Base-by-base conservation (phyloP, 2,329 filamentous ascomycete species). In the Talaromyces atroroseus region DNA sequence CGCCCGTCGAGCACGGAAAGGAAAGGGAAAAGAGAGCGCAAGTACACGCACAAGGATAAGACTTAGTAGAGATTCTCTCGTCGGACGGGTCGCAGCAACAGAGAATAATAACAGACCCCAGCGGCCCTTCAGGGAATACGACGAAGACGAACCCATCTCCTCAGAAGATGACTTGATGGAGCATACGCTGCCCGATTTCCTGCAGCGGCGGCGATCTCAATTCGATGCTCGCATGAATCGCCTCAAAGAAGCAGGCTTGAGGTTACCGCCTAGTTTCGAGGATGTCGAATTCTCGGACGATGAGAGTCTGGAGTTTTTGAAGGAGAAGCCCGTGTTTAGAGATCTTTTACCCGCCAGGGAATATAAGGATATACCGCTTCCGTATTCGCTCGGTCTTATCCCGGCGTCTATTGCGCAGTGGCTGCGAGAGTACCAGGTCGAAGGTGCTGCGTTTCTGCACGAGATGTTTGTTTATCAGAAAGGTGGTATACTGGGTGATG, bases 371-470 rank as follows among this genome's bases (percentile, higher is more conserved):
- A 86, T 96, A 49, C 77, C 83, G 47, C 78, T 97, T 23, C 81
- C 82, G 14, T 84, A 86, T 62, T 95, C 92, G 0, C 82, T 84
- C 0, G 92, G 92, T 0, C 68, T 91, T 3, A 91, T 99, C 40
- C 94, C 94, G 0, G 91, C 89, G 0, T 83, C 90, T 0, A 90
- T 97, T 54, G 92, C 92, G 0, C 92, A 94, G 60, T 96, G 94
- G 74, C 77, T 99, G 49, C 85, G 94, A 58, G 89, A 92, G 61
- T 99, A 99, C 65, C 94, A 99, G 70, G 79, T 97, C 1, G 82
- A 88, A 26, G 94, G 94, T 5, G 89, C 88, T 14, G 80, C 82
- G 32, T 97, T 96, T 65, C 78, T 99, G 7, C 92, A 97, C 68
- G 83, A 89, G 58, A 81, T 89, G 21, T 97, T 97, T 67, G 87